Conservation (phyloP, 306 rosid species). For the Gleditsia sinensis region DNA sequence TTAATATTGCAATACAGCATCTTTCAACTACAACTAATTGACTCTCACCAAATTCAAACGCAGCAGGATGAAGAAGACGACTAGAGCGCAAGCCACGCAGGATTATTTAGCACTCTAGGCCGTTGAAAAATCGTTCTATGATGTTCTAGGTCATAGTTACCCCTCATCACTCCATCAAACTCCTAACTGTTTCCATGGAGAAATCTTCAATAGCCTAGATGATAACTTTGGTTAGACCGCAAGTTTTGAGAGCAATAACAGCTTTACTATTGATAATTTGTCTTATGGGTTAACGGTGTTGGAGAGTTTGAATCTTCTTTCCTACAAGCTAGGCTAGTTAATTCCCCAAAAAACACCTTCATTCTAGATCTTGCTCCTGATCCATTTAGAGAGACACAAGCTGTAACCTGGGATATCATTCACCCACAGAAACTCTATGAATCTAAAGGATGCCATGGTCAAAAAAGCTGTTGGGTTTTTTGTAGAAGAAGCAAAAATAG, state of each 20-base stretch:
- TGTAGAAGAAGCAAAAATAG: too few relatives aligned
- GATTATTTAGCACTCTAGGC: constrained; percentile 73
- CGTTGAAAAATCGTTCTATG: constrained; percentile 88
- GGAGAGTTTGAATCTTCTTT: constrained; percentile 30
- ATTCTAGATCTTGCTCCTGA: constrained; percentile 26
- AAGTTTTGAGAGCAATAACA: constrained; percentile 39
- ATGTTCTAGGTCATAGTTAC: constrained; percentile 60
- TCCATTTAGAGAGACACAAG: constrained; percentile 34
- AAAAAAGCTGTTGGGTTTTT: too few relatives aligned
- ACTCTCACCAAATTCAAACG: too few relatives aligned
- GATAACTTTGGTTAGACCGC: constrained; percentile 33
- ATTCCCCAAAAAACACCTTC: constrained; percentile 29
- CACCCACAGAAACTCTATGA: constrained; percentile 12
- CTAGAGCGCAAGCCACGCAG: constrained; percentile 66
- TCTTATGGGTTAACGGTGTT: constrained; percentile 27
- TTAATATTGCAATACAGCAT: too few relatives aligned
- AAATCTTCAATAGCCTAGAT: constrained; percentile 15
- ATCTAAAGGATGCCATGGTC: not conserved
- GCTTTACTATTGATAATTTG: constrained; percentile 43
- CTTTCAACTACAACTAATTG: too few relatives aligned
- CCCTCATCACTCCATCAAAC: constrained; percentile 45
- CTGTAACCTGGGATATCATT: too few relatives aligned
- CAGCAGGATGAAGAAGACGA: constrained; percentile 85
- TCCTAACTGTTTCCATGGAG: constrained; percentile 11
- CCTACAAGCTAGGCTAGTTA: too few relatives aligned